A percentile compares a stretch with the other conserved stretches of the same genome.
Conservation (phyloP, 2,329 filamentous ascomycete species). For the Lachnellula cervina region DNA sequence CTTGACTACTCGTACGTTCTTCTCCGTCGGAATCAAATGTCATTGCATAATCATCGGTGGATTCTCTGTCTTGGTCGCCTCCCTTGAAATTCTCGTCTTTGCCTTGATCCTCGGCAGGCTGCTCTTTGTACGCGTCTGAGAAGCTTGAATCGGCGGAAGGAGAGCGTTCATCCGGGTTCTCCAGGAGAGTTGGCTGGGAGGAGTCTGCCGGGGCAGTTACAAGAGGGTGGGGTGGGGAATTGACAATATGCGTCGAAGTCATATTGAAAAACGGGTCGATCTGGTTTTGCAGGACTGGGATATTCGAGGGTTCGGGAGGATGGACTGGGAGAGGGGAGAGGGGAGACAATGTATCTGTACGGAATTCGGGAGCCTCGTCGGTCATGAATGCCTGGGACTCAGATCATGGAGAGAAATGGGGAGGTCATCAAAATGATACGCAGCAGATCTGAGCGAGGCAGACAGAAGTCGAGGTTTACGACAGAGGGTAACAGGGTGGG, state of each 20-base stretch:
- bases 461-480: neutral
- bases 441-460: neutral
- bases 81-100: slow-evolving; percentile 8
- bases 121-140: slow-evolving; percentile 32
- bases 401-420: slow-evolving; percentile 9
- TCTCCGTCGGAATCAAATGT: slow-evolving; percentile 34
- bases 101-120: slow-evolving; percentile 20
- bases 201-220: slow-evolving; percentile 15
- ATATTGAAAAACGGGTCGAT: slow-evolving; percentile 69
- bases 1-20: slow-evolving; percentile 30
- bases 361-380: slow-evolving; percentile 50
- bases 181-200: slow-evolving; percentile 3
- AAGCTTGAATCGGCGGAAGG: slow-evolving; percentile 29
- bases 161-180: slow-evolving; percentile 10
- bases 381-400: slow-evolving; percentile 19
- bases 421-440: slow-evolving; percentile 4
- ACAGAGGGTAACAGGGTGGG: neutral
- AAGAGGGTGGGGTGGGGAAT: slow-evolving; percentile 20
- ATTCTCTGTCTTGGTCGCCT: slow-evolving; percentile 21
- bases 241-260: slow-evolving; percentile 52
- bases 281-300: slow-evolving; percentile 65
- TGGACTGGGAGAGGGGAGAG: slow-evolving; percentile 68
- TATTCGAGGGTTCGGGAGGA: slow-evolving; percentile 61
- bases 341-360: slow-evolving; percentile 61
- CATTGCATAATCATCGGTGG: slow-evolving; percentile 34